Conservation (phyloP, 495 filamentous ascomycete genomes). For the Penicillium silybi region DNA sequence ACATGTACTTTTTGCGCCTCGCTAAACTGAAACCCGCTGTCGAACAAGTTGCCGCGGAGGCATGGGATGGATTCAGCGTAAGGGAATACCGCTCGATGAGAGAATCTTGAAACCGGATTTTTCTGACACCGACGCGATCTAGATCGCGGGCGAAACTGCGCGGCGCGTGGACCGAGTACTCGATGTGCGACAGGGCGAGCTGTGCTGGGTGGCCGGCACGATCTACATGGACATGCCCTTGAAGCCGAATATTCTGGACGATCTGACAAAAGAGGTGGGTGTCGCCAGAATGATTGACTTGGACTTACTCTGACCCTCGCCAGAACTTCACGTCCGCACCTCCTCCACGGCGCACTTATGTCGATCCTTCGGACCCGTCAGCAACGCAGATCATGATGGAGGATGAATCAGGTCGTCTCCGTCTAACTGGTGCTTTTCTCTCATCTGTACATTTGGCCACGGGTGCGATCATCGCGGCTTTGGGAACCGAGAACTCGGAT, state of each 20-base stretch:
- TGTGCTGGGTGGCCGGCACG: constrained; percentile 94
- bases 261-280: constrained; percentile 85
- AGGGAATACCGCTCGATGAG: constrained; percentile 1
- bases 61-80: constrained; percentile 72
- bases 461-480: constrained; percentile 81
- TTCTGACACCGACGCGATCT: constrained; percentile 1
- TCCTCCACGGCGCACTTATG: constrained; percentile 74
- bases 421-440: constrained; percentile 67
- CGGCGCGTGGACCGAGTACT: constrained; percentile 77
- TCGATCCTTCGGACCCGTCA: constrained; percentile 41
- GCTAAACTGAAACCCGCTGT: constrained; percentile 82
- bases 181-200: constrained; percentile 90
- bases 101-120: background rate
- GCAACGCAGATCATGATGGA: constrained; percentile 76
- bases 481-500: constrained; percentile 88
- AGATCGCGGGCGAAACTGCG: constrained; percentile 75
- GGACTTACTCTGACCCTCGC: background rate
- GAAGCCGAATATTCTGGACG: constrained; percentile 95
- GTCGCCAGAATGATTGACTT: background rate
- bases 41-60: constrained; percentile 64
- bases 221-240: constrained; percentile 96
- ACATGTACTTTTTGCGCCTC: constrained; percentile 94
- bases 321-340: constrained; percentile 84
- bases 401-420: constrained; percentile 91
- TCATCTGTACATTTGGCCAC: constrained; percentile 71